Evolutionary conservation across 2,329 filamentous ascomycete species (phyloP).

Genomic region (Colletotrichum destructivum): DNA sequence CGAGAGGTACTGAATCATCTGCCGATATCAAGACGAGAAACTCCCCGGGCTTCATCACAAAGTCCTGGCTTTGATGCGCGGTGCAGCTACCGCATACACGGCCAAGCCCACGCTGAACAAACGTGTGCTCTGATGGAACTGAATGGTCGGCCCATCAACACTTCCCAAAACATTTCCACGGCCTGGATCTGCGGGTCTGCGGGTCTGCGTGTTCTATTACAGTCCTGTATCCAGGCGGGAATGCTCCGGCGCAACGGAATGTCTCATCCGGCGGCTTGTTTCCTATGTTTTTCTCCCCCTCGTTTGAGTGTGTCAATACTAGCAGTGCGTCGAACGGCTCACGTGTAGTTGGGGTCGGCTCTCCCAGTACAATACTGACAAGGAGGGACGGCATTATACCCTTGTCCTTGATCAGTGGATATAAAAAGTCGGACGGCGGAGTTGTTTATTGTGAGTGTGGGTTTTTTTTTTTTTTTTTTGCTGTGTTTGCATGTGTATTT

Average conservation of each 20-base stretch:
- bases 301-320: constrained; percentile 15
- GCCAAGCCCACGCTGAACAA: neutral
- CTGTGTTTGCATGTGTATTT: neutral
- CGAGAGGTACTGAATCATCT: constrained; percentile 53
- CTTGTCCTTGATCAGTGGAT: constrained; percentile 33
- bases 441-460: neutral
- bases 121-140: neutral
- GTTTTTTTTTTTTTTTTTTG: no score
- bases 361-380: constrained; percentile 28
- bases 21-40: neutral
- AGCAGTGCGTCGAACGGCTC: constrained; percentile 20
- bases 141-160: neutral
- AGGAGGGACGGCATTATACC: constrained; percentile 31
- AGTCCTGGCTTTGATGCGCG: neutral
- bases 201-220: constrained; percentile 38
- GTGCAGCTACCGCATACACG: neutral
- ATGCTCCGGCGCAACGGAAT: neutral
- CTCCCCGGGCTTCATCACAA: no score
- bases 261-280: constrained; percentile 3
- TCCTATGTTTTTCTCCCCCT: constrained; percentile 19
- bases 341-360: constrained; percentile 12
- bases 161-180: constrained; percentile 7
- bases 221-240: constrained; percentile 29
- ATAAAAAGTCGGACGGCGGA: constrained; percentile 33
- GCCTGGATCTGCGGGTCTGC: neutral